A percentile compares a stretch with the other conserved stretches of the same genome.
These are phyloP conservation scores for Pisolithus sp. DNA, from an alignment of 768 basidiomycete genomes.

Conservation along the genomic window DNA sequence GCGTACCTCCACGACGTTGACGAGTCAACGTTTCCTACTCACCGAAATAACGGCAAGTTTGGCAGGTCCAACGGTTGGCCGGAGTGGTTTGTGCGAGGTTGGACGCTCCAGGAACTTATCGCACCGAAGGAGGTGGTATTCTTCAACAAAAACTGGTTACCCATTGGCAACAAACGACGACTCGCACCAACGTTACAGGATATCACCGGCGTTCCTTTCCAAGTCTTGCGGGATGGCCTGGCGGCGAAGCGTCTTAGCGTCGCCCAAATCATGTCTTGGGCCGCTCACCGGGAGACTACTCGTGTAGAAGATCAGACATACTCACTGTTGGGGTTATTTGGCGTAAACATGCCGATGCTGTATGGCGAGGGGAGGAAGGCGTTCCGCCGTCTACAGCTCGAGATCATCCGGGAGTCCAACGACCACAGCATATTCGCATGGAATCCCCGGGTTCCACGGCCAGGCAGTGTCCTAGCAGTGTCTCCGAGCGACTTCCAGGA, in stretches of 20 bases:
- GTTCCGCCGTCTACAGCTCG: constrained; percentile 11
- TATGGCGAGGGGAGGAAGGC: constrained; percentile 11
- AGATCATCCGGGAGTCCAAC: constrained; percentile 6
- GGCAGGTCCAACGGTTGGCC: background rate
- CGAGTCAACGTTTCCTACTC: background rate
- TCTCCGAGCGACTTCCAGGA: background rate
- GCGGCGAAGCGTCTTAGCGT: background rate
- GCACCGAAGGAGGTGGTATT: constrained; percentile 13
- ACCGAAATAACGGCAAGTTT: background rate
- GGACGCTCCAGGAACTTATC: constrained; percentile 7
- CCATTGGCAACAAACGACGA: background rate
- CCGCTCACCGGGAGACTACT: constrained; percentile 11
- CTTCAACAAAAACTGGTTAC: constrained; percentile 9
- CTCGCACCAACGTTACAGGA: background rate
- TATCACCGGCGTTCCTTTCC: background rate
- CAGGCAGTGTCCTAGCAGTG: background rate
- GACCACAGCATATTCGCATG: constrained; percentile 11
- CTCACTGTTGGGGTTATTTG: too few species aligned
- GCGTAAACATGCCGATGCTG: too few species aligned
- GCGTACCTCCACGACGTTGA: constrained; percentile 11
- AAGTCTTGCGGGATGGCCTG: constrained; percentile 2
- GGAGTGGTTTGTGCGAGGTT: constrained; percentile 17
- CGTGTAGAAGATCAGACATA: constrained; percentile 10
- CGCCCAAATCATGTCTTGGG: constrained; percentile 12
- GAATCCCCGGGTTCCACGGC: background rate